Conservation (phyloP, 2,329 filamentous ascomycete genomes). For the Sclerotinia borealis region DNA sequence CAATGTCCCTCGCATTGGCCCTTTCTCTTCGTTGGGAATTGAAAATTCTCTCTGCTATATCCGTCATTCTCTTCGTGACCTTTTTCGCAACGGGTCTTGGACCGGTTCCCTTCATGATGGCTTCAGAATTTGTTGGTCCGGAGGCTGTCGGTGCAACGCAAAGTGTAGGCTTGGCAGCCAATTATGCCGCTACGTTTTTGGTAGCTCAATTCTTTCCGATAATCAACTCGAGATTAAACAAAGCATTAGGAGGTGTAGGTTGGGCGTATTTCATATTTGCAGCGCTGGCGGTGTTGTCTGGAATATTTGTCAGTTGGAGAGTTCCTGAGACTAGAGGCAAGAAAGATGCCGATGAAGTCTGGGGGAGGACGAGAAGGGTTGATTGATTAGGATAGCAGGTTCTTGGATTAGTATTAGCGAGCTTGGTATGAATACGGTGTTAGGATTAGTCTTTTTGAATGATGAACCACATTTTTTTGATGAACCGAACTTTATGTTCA, state of each 20-base stretch:
- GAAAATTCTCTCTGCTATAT: constrained; percentile 71
- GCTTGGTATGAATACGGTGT: background rate
- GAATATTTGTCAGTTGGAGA: constrained; percentile 62
- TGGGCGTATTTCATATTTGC: constrained; percentile 93
- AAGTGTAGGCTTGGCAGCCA: constrained; percentile 78
- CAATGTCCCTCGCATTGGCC: constrained; percentile 69
- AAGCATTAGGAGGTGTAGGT: constrained; percentile 59
- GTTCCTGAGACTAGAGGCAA: constrained; percentile 90
- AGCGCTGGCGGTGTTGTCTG: constrained; percentile 61
- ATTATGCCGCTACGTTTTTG: constrained; percentile 84
- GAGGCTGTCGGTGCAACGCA: constrained; percentile 90
- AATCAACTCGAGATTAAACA: constrained; percentile 67
- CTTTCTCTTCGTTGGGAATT: constrained; percentile 69
- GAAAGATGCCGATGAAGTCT: constrained; percentile 81
- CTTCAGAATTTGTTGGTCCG: constrained; percentile 82
- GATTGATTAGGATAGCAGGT: constrained; percentile 16
- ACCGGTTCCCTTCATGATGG: constrained; percentile 89
- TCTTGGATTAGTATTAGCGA: background rate
- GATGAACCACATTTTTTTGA: background rate
- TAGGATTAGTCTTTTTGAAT: background rate
- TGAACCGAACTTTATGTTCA: too few species aligned
- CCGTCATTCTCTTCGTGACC: constrained; percentile 78
- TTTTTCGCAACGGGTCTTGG: constrained; percentile 89
- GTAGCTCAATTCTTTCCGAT: constrained; percentile 95
- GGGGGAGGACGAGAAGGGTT: constrained; percentile 56